Conservation (phyloP, 2,329 filamentous ascomycete genomes). For the Cercospora sp. region DNA sequence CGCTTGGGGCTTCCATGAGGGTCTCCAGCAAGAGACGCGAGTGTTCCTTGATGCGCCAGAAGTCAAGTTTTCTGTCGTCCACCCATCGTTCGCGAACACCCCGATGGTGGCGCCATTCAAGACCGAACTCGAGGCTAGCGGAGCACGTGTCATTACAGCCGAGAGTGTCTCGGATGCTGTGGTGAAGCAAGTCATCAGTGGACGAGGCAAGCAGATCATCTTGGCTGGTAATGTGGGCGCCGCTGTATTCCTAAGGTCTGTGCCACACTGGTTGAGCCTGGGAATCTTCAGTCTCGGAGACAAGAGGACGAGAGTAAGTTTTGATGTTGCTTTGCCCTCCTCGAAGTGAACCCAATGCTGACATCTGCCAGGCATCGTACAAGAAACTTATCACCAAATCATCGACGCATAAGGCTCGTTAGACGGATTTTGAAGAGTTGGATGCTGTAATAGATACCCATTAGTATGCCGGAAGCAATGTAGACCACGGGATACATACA, state of each 20-base stretch:
- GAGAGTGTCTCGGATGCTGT: slow-evolving; percentile 46
- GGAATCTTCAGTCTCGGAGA: slow-evolving; percentile 22
- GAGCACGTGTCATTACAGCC: slow-evolving; percentile 42
- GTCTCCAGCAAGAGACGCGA: slow-evolving; percentile 45
- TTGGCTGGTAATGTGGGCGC: slow-evolving; percentile 35
- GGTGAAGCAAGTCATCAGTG: slow-evolving; percentile 47
- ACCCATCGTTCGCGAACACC: slow-evolving; percentile 47
- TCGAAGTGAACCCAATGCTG: background rate
- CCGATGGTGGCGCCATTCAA: slow-evolving; percentile 42
- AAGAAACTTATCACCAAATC: slow-evolving; percentile 12
- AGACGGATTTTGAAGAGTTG: background rate
- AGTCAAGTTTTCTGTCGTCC: slow-evolving; percentile 47
- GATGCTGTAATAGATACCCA: slow-evolving; percentile 15
- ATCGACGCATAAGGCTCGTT: slow-evolving; percentile 1
- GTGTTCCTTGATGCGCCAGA: slow-evolving; percentile 46
- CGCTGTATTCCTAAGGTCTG: slow-evolving; percentile 18
- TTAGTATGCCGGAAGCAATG: slow-evolving; percentile 4
- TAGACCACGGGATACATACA: slow-evolving; percentile 16
- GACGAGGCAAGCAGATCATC: slow-evolving; percentile 46
- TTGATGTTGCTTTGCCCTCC: background rate
- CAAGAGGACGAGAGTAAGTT: slow-evolving; percentile 16
- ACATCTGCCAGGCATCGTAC: slow-evolving; percentile 9
- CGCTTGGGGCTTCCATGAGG: slow-evolving; percentile 57
- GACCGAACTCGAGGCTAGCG: slow-evolving; percentile 37
- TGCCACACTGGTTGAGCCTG: slow-evolving; percentile 21